Conservation (phyloP, 129 eudicot genomes). For the Smallanthus sonchifolius region DNA sequence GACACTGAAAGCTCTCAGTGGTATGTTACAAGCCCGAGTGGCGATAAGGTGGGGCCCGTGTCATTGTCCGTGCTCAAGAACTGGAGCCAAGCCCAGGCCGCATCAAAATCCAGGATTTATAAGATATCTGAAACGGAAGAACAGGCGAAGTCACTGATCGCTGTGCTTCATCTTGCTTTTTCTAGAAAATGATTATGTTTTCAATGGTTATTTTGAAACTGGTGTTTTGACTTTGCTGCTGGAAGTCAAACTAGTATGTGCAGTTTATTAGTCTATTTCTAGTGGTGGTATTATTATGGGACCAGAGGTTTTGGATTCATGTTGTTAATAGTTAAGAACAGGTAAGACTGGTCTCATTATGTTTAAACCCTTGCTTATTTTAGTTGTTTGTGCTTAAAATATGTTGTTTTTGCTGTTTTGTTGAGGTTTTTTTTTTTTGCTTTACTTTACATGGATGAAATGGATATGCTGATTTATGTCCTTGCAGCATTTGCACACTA, state of each 20-base stretch:
- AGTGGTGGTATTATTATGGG: conserved; percentile 4
- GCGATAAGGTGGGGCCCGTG: conserved; percentile 39
- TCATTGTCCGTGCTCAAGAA: conserved; percentile 39
- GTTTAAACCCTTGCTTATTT: not conserved
- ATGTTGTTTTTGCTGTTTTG: not conserved
- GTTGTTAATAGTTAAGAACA: conserved; percentile 9
- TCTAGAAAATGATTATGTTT: conserved; percentile 14
- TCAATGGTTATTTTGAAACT: conserved; percentile 15
- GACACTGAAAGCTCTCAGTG: conserved; percentile 37
- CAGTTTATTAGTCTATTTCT: not conserved
- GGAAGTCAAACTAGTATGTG: conserved; percentile 7
- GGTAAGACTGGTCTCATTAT: conserved; percentile 2
- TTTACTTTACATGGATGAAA: not conserved
- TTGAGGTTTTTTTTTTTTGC: not conserved
- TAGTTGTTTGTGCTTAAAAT: not conserved
- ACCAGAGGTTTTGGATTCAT: conserved; percentile 13
- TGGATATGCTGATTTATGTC: not conserved
- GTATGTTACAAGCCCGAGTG: conserved; percentile 32
- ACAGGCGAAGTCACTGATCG: conserved; percentile 37
- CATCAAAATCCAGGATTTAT: conserved; percentile 43
- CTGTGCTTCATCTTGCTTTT: conserved; percentile 41
- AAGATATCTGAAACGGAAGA: conserved; percentile 40
- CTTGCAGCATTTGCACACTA: not conserved
- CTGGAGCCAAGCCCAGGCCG: conserved; percentile 38
- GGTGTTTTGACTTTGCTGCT: not conserved